Conservation (phyloP, 768 basidiomycete species). For the Russula earlei region DNA sequence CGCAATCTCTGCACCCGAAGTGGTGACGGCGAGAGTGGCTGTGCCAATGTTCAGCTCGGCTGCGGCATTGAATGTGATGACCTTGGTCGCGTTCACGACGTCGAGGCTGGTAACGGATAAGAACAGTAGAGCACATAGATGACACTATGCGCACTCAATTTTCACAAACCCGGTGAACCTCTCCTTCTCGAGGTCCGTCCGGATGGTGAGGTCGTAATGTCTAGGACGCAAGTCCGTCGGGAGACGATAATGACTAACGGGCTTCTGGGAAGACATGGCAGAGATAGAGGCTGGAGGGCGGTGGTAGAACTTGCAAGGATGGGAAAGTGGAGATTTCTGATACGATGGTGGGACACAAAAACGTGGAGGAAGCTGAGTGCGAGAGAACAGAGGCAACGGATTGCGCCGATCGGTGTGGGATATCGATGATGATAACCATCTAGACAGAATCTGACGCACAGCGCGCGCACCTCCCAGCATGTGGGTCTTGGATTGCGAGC, state of each 20-base stretch:
- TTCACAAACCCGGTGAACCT: constrained; percentile 71
- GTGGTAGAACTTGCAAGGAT: constrained; percentile 12
- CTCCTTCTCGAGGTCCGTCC: constrained; percentile 72
- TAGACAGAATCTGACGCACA: background rate
- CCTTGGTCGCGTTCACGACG: constrained; percentile 49
- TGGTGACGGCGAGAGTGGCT: constrained; percentile 43
- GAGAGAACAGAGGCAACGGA: background rate
- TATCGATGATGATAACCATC: constrained; percentile 8
- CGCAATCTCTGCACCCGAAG: constrained; percentile 38
- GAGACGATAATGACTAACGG: constrained; percentile 38
- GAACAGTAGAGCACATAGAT: background rate
- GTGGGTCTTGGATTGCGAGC: too few species aligned
- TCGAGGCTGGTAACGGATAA: constrained; percentile 40
- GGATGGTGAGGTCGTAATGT: constrained; percentile 73
- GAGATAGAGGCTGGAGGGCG: background rate
- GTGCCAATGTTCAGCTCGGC: constrained; percentile 48
- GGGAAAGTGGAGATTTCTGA: background rate
- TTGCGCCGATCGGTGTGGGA: background rate
- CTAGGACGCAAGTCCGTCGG: constrained; percentile 56
- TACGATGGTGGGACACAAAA: background rate
- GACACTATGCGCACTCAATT: constrained; percentile 42
- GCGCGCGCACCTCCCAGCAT: background rate
- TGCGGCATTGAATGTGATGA: constrained; percentile 52
- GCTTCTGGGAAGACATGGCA: constrained; percentile 1
- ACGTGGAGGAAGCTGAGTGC: background rate